Evolutionary conservation across 345 rosid species (phyloP).

Genomic region (Aquilaria sinensis): DNA sequence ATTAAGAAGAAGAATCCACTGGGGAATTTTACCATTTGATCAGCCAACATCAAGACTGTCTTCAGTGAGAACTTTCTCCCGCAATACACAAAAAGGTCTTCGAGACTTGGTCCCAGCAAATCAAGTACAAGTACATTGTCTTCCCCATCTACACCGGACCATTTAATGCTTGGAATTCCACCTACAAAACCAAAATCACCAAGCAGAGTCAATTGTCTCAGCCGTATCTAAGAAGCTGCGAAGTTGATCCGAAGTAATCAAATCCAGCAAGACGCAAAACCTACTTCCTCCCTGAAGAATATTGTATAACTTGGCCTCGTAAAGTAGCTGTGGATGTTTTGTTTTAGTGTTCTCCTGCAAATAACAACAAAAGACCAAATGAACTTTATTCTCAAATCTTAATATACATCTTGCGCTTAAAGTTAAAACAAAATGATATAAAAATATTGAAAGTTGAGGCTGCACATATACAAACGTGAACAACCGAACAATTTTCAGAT

Average conservation of each 20-base stretch:
- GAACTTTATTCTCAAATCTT: not conserved
- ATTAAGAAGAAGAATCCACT: not conserved
- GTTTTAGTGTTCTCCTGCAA: conserved; percentile 74
- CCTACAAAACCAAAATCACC: conserved; percentile 27
- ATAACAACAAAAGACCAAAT: not conserved
- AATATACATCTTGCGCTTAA: not conserved
- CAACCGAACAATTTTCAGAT: conserved; percentile 9
- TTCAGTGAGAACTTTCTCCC: conserved; percentile 85
- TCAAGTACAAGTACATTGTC: conserved; percentile 77
- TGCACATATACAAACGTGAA: not conserved
- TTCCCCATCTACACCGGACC: conserved; percentile 84
- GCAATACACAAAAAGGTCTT: conserved; percentile 84
- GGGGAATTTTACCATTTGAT: conserved; percentile 59
- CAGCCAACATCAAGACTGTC: conserved; percentile 87
- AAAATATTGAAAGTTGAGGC: not conserved
- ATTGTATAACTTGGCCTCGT: conserved; percentile 78
- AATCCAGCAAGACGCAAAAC: conserved; percentile 3
- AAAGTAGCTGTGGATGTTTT: conserved; percentile 83
- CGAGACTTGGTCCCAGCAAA: conserved; percentile 92
- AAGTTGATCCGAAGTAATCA: not conserved
- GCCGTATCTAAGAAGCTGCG: not conserved
- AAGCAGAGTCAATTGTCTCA: conserved; percentile 4
- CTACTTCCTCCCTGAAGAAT: conserved; percentile 88
- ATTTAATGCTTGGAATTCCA: conserved; percentile 73
- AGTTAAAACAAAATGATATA: not conserved